Base-by-base conservation (phyloP, 345 rosid genomes). In the Citrus hindsii region DNA sequence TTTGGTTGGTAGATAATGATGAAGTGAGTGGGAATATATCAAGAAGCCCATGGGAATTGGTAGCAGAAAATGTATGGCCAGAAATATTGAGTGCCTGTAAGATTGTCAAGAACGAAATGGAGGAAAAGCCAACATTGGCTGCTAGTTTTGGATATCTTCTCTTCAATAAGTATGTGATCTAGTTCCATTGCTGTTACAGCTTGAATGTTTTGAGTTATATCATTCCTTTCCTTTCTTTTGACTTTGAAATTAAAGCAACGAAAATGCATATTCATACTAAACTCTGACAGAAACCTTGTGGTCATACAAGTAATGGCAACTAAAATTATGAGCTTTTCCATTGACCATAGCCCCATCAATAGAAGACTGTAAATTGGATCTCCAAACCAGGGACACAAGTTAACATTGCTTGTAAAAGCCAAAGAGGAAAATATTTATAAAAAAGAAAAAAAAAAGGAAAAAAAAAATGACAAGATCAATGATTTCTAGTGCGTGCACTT, bases 1-100 rank as follows among this genome's bases (percentile, higher is more conserved):
- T 18, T 38, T 40, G 1, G 18, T 9, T 27, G 7, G 7, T 46
- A 83, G 85, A 79, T 60, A 73, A 78, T 62, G 63, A 30, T 30
- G 86, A 67, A 76, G 69, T 0, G 30, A 77, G 53, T 37, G 79
- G 68, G 67, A 77, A 80, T 35, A 13, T 3, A 30, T 22, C 42
- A 25, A 76, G 59, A 79, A 79, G 81, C 51, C 84, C 85, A 18
- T 87, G 90, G 92, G 78, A 67, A 32, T 74, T 38, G 27, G 62
- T 89, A 56, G 89, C 90, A 1, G 91, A 88, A 83, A 83, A 78
- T 35, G 84, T 92, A 5, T 80, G 59, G 80, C 88, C 79, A 65
- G 90, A 88, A 63, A 74, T 94, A 56, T 22, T 89, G 30, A 79
- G 51, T 46, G 51, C 51, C 2, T 46, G 51, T 13, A 13, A 3